Conservation (phyloP, 1,139 yeast genomes). For the Pichia sp. region DNA sequence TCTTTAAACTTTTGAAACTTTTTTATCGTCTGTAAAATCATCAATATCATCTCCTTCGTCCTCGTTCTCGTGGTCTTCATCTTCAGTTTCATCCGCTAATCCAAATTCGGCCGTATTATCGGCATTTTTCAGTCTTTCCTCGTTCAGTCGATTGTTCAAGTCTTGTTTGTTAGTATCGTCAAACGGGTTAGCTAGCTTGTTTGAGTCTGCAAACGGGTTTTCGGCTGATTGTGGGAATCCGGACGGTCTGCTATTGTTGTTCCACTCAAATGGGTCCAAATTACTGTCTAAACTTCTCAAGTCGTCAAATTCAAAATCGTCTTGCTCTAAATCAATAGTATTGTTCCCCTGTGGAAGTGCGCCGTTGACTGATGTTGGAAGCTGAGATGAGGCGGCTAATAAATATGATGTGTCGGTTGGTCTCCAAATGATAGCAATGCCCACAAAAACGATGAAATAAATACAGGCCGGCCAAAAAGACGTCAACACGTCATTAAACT, state of each 20-base stretch:
- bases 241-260: conserved; percentile 1
- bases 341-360: conserved; percentile 55
- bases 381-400: conserved; percentile 90
- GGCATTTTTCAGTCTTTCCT: conserved; percentile 10
- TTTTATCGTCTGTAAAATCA: no score
- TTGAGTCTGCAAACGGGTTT: conserved; percentile 23
- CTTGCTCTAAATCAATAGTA: conserved; percentile 36
- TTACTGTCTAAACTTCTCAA: conserved; percentile 40
- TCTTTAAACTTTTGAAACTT: no score
- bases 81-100: conserved; percentile 23
- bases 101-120: conserved; percentile 17
- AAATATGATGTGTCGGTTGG: conserved; percentile 94
- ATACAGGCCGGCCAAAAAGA: conserved; percentile 96
- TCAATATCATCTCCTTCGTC: background rate
- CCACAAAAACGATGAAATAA: conserved; percentile 74
- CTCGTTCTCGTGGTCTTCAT: conserved; percentile 3
- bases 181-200: conserved; percentile 10
- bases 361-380: conserved; percentile 71
- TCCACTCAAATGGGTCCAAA: conserved; percentile 24
- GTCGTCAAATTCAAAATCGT: conserved; percentile 70
- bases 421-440: conserved; percentile 90
- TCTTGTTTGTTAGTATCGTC: conserved; percentile 13
- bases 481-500: conserved; percentile 75
- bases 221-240: conserved; percentile 1
- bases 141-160: conserved; percentile 17